Evolutionary conservation across 1,284 basidiomycete species (phyloP).

Genomic region (Malassezia pachydermatis): DNA sequence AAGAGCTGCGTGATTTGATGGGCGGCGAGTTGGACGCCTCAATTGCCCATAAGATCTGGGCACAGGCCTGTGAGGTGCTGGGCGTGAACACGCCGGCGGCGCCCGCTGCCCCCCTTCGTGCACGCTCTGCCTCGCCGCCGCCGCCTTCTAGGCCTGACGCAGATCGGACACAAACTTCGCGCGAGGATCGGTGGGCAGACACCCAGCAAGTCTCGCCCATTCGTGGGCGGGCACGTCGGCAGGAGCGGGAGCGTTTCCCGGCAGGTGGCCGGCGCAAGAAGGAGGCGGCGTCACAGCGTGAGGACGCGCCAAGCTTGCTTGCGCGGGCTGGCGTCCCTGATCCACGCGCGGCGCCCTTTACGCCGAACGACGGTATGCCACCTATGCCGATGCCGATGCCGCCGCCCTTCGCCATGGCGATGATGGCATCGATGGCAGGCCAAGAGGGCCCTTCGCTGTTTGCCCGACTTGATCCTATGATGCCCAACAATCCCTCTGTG

Average conservation of each 20-base stretch:
- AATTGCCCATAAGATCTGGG: constrained; percentile 37
- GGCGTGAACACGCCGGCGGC: background rate
- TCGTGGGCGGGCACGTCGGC: background rate
- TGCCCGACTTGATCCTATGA: constrained; percentile 39
- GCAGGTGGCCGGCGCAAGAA: background rate
- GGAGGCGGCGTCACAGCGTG: background rate
- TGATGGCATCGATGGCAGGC: background rate
- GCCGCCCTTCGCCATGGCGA: background rate
- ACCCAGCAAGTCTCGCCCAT: background rate
- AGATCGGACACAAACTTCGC: background rate
- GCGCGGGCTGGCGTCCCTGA: constrained; percentile 37
- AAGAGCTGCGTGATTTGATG: constrained; percentile 39
- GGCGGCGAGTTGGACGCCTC: constrained; percentile 33
- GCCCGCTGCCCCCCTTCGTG: background rate
- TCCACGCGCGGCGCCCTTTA: constrained; percentile 35
- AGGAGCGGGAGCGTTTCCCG: background rate
- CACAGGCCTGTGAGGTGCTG: constrained; percentile 15
- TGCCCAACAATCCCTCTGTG: constrained; percentile 37
- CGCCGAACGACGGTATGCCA: constrained; percentile 16
- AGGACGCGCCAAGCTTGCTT: constrained; percentile 28
- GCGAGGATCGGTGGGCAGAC: too few species aligned
- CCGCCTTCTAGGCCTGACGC: too few species aligned
- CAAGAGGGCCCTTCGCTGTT: constrained; percentile 24
- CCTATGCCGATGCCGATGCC: background rate
- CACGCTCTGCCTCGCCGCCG: constrained; percentile 10